Evolutionary conservation across 1,284 basidiomycete genomes (phyloP).

Genomic region (Mycena sp.): DNA sequence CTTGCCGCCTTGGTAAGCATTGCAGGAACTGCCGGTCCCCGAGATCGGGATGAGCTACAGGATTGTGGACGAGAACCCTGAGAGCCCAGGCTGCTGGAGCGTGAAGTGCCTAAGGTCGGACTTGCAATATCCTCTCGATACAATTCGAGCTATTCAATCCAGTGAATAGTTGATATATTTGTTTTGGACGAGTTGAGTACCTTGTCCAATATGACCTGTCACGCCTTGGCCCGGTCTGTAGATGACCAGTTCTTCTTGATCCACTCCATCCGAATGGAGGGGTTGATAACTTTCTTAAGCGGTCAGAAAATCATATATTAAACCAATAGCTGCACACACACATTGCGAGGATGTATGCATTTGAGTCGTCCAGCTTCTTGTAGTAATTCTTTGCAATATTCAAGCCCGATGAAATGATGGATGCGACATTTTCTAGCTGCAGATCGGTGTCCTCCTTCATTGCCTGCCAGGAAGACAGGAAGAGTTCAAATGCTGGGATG

Average conservation of each 20-base stretch:
- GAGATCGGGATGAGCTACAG: background rate
- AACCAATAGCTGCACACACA: background rate
- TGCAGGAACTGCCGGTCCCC: background rate
- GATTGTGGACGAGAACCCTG: no score
- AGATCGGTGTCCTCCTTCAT: slow-evolving; percentile 1
- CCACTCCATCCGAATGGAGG: background rate
- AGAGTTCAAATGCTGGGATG: slow-evolving; percentile 26
- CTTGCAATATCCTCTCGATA: background rate
- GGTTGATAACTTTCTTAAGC: background rate
- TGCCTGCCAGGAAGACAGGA: slow-evolving; percentile 24
- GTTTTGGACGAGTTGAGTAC: background rate
- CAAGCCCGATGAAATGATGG: slow-evolving; percentile 5
- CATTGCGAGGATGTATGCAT: slow-evolving; percentile 7
- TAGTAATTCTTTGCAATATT: background rate
- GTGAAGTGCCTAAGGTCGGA: background rate
- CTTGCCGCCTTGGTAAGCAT: slow-evolving; percentile 7
- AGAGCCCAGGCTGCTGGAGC: background rate
- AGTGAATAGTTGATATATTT: background rate
- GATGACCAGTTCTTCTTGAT: background rate
- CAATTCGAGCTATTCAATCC: background rate
- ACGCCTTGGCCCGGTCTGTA: background rate
- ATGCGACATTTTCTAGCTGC: background rate
- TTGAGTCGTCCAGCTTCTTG: background rate
- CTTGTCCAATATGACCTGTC: background rate
- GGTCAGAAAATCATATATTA: background rate